Conservation (phyloP, 2,329 filamentous ascomycete species). For the Cytospora paraplurivora region DNA sequence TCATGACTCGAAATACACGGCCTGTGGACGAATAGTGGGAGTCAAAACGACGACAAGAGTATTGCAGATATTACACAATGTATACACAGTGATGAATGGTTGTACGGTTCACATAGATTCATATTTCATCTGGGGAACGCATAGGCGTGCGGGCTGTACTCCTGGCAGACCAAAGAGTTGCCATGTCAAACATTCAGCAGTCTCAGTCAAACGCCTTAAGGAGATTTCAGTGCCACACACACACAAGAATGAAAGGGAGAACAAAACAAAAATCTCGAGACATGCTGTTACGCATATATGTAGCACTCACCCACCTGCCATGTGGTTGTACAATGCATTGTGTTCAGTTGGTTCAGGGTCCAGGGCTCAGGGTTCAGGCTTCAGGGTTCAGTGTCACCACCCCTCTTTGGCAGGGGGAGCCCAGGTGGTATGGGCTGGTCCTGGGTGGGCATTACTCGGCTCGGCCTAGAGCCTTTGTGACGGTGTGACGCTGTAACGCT, state of each 20-base stretch:
- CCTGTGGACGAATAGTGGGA: too few relatives aligned
- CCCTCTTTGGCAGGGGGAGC: neutral
- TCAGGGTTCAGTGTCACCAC: neutral
- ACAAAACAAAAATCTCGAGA: neutral
- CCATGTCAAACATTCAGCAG: neutral
- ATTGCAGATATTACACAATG: too few relatives aligned
- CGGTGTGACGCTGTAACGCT: conserved; percentile 11
- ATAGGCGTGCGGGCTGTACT: too few relatives aligned
- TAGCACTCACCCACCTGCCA: too few relatives aligned
- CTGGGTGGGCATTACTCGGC: neutral
- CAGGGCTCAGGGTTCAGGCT: neutral
- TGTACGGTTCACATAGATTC: too few relatives aligned
- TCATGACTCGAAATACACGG: neutral
- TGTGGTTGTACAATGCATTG: too few relatives aligned
- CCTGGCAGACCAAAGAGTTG: too few relatives aligned
- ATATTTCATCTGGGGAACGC: too few relatives aligned
- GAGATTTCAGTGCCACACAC: neutral
- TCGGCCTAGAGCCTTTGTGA: neutral
- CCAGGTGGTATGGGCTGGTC: neutral
- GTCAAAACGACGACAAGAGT: too few relatives aligned
- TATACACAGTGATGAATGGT: too few relatives aligned
- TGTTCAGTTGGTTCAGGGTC: too few relatives aligned
- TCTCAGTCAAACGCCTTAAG: neutral
- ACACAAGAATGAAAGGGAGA: neutral
- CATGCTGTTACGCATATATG: too few relatives aligned